Conservation (phyloP, 2,329 filamentous ascomycete genomes). For the Rhinocladiella mackenziei region DNA sequence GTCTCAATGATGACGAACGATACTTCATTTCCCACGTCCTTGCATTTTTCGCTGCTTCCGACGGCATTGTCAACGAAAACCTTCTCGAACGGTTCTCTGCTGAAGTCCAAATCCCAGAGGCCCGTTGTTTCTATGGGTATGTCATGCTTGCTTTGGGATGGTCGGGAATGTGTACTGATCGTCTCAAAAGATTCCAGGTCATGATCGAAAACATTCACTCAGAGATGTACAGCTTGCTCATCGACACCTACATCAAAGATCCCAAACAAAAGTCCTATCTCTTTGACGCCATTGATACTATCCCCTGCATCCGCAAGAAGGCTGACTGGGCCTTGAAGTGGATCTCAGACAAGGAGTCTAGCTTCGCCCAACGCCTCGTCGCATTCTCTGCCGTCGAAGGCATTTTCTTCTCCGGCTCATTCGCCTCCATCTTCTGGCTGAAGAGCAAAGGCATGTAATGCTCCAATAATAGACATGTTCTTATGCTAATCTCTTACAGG, state of each 20-base stretch:
- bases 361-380: slow-evolving; percentile 90
- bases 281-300: slow-evolving; percentile 98
- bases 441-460: slow-evolving; percentile 79
- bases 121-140: slow-evolving; percentile 88
- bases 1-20: slow-evolving; percentile 90
- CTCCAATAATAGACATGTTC: neutral
- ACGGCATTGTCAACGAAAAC: slow-evolving; percentile 99
- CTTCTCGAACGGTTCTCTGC: slow-evolving; percentile 94
- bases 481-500: slow-evolving; percentile 35
- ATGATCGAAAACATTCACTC: slow-evolving; percentile 95
- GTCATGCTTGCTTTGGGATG: slow-evolving; percentile 4
- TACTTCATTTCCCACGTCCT: slow-evolving; percentile 99
- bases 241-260: slow-evolving; percentile 99
- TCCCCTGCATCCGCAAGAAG: slow-evolving; percentile 97
- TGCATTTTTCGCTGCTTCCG: slow-evolving; percentile 97
- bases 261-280: slow-evolving; percentile 87
- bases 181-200: slow-evolving; percentile 76
- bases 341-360: slow-evolving; percentile 91
- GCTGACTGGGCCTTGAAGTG: slow-evolving; percentile 95
- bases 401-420: slow-evolving; percentile 99
- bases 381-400: slow-evolving; percentile 97
- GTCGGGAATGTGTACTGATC: neutral
- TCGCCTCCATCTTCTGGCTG: slow-evolving; percentile 99
- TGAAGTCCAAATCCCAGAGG: slow-evolving; percentile 95
- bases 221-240: slow-evolving; percentile 97